Base-by-base conservation (phyloP, 495 filamentous ascomycete genomes). In the Podospora pseudocomata region DNA sequence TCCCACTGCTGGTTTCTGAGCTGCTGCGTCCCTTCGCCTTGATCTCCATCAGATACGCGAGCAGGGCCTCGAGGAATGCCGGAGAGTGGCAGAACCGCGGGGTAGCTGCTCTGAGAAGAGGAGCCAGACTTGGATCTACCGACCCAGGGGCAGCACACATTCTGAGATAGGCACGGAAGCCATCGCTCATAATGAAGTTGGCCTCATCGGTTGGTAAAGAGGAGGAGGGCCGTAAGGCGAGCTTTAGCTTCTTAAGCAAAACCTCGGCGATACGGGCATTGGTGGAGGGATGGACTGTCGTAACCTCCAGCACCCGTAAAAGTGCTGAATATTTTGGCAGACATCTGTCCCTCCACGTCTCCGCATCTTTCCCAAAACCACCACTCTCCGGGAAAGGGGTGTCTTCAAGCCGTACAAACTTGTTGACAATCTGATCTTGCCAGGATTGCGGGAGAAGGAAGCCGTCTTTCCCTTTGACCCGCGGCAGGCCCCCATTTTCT, bases 401-500 rank as follows among this genome's bases (percentile, higher is more conserved):
- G 19, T 83, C 74, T 65, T 85, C 84, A 18, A 87, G 73, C 23
- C 77, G 80, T 60, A 87, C 86, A 65, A 93, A 87, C 44, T 85
- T 86, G 68, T 84, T 84, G 57, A 87, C 82, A 69, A 92, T 90
- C 57, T 87, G 86, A 70, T 86, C 81, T 72, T 91, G 90, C 87
- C 89, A 91, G 1, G 86, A 84, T 67, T 86, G 83, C 18, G 91
- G 89, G 26, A 90, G 86, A 4, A 80, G 76, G 65, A 89, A 83
- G 60, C 81, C 81, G 6, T 89, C 88, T 63, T 86, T 80, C 19
- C 83, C 86, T 2, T 84, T 75, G 32, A 70, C 63, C 53, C 71
- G 67, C 0, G 82, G 79, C 23, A 88, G 72, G 7, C 81, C 85
- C 5, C 84, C 85, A 5, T 84, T 76, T 63, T 85, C 81, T 18